Percentiles rank a stretch among this genome's conserved stretches.
Conservation (phyloP, 768 basidiomycete genomes). For the Dentipellis sp. region DNA sequence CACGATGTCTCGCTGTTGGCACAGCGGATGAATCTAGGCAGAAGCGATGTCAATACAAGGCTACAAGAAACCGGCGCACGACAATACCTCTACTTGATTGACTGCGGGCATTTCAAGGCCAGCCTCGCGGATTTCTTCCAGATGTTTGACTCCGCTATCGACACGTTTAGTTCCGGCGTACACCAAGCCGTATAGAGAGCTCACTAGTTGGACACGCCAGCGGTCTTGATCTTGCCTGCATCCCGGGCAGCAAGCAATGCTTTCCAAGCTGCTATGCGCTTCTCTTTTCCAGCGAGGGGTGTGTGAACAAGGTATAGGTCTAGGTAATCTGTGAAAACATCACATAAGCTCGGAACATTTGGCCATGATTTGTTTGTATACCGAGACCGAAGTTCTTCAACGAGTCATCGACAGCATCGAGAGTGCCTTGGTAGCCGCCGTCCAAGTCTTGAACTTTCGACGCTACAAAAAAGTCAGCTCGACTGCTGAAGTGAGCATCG, state of each 20-base stretch:
- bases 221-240: constrained; percentile 55
- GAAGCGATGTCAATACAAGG: background rate
- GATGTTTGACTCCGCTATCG: constrained; percentile 55
- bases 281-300: constrained; percentile 51
- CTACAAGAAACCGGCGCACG: background rate
- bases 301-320: constrained; percentile 79
- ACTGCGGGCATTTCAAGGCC: constrained; percentile 61
- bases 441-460: constrained; percentile 12
- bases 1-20: constrained; percentile 31
- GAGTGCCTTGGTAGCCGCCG: constrained; percentile 3
- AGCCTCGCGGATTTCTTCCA: constrained; percentile 61
- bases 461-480: constrained; percentile 1
- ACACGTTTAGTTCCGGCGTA: background rate
- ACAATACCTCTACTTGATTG: constrained; percentile 69
- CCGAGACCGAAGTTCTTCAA: constrained; percentile 1
- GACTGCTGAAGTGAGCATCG: background rate
- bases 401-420: constrained; percentile 4
- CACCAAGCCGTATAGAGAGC: constrained; percentile 14
- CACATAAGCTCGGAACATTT: background rate
- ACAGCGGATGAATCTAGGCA: constrained; percentile 70
- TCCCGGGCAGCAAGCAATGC: constrained; percentile 55
- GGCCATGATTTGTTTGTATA: background rate
- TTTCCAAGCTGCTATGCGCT: constrained; percentile 62
- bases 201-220: constrained; percentile 85
- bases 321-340: constrained; percentile 37